Evolutionary conservation across 2,329 filamentous ascomycete species (phyloP).

Genomic region (Epichloe hybrida): DNA sequence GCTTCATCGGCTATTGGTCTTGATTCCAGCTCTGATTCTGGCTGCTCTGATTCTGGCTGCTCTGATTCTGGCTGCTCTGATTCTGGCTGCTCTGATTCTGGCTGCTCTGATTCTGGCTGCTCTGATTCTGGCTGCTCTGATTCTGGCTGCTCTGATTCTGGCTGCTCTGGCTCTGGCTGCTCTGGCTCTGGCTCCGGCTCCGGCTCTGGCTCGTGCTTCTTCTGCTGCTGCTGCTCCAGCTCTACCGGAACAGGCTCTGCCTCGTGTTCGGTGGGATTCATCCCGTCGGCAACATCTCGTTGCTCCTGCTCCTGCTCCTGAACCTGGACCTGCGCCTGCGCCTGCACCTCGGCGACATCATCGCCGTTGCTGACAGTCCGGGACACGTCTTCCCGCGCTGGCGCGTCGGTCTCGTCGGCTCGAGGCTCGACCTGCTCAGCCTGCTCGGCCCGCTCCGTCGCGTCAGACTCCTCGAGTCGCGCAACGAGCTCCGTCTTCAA

Average conservation of each 20-base stretch:
- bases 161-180: not conserved
- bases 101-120: too few relatives aligned
- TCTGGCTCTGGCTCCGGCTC: not conserved
- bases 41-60: too few relatives aligned
- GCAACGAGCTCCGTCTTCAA: conserved; percentile 60
- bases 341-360: not conserved
- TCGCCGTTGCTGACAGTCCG: not conserved
- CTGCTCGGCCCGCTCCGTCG: not conserved
- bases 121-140: not conserved
- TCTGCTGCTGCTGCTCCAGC: not conserved
- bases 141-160: not conserved
- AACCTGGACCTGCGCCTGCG: not conserved
- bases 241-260: not conserved
- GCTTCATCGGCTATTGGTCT: not conserved
- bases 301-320: too few relatives aligned
- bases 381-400: not conserved
- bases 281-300: not conserved
- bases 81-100: too few relatives aligned
- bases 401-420: not conserved
- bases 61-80: too few relatives aligned
- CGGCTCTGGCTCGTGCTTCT: not conserved
- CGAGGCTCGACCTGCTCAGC: not conserved
- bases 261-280: not conserved
- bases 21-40: not conserved
- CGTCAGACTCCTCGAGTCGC: conserved; percentile 34